Conservation (phyloP, 257 asterid species). For the Phtheirospermum japonicum region DNA sequence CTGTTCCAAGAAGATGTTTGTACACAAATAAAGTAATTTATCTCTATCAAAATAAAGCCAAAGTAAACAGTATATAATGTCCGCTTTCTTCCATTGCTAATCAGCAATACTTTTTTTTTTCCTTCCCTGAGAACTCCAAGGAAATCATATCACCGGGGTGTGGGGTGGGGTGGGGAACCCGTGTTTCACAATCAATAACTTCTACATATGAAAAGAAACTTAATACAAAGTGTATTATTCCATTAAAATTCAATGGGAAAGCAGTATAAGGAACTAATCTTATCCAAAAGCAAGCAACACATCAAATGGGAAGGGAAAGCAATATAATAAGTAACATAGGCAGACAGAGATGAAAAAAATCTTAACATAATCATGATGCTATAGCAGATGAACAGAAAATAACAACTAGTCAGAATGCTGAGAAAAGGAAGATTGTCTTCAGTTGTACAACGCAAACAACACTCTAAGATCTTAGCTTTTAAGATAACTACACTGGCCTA, state of each 20-base stretch:
- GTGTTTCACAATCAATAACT: too few species aligned
- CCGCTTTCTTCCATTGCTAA: conserved; percentile 5
- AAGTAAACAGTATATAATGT: conserved; percentile 21
- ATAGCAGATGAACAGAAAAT: neutral
- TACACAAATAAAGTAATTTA: conserved; percentile 13
- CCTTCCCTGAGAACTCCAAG: neutral
- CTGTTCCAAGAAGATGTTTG: conserved; percentile 44
- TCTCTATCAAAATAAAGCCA: conserved; percentile 2
- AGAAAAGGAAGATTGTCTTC: conserved; percentile 1
- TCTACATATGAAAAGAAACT: neutral
- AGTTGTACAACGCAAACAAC: conserved; percentile 13
- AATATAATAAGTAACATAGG: neutral
- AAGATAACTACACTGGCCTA: conserved; percentile 2
- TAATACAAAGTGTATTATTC: neutral
- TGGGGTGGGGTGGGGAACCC: too few species aligned
- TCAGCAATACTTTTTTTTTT: neutral
- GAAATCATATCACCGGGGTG: too few species aligned
- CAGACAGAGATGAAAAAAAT: neutral
- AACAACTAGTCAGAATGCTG: conserved; percentile 8
- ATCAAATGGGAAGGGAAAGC: neutral
- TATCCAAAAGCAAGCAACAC: neutral
- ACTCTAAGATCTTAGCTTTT: conserved; percentile 3
- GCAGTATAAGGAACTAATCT: neutral
- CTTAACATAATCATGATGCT: neutral
- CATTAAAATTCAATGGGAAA: conserved; percentile 3